Base-by-base conservation (phyloP, 1,284 basidiomycete genomes). In the Moniliella sp. region DNA sequence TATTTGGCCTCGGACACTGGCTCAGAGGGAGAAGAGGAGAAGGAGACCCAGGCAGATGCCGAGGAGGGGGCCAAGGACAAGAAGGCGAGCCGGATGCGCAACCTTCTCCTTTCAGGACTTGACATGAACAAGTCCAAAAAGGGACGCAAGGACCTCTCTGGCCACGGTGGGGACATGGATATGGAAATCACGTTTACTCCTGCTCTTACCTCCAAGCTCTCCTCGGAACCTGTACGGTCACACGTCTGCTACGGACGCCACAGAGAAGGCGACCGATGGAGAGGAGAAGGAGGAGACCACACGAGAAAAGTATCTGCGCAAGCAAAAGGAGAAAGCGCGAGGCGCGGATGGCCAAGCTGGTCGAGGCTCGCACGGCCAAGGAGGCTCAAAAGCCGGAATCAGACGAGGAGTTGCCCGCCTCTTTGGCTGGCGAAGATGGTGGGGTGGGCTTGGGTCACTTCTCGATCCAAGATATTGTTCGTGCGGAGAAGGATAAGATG, bases 401-500 rank as follows among this genome's bases (percentile, higher is more conserved):
- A 41, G 49, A 57, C 33, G 36, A 46, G 28, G 49, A 50, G 30
- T 42, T 59, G 28, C 42, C 36, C 27, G n/a, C n/a, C n/a, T n/a
- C n/a, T n/a, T n/a, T n/a, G n/a, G n/a, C n/a, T n/a, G n/a, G 8
- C n/a, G 21, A 23, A 23, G 21, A 7, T 23, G 21, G 8, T n/a
- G n/a, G n/a, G 21, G 7, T n/a, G n/a, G 21, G 21, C 21, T 7
- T 23, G 2, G 46, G 71, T 4, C 84, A 97, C 61, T 97, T 97
- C 62, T 74, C 82, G 51, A 76, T 94, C 70, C 78, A 80, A 52
- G 75, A 83, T 21, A 73, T 93, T 19, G 61, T 94, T 33, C 79
- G 78, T 53, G 73, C 76, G 0, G 88, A 93, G 62, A 70, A 67
- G 35, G 62, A 45, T 31, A 39, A 44, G 9, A 36, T 15, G n/a